Conservation (phyloP, 1,284 basidiomycete species). For the Mycosarcoma mackinlayi region DNA sequence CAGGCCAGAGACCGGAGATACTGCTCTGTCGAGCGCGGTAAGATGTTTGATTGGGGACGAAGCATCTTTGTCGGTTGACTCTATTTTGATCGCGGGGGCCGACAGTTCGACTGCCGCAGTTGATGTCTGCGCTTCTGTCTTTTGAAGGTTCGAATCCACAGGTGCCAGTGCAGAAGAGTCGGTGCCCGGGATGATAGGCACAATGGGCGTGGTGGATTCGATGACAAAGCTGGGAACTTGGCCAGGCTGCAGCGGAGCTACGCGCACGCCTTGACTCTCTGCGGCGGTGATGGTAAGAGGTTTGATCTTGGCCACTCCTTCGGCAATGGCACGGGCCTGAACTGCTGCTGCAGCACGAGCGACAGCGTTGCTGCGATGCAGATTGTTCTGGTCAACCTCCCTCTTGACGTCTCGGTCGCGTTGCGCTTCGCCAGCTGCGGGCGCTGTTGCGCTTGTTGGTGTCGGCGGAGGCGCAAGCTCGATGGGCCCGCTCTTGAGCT, state of each 20-base stretch:
- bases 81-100: constrained; percentile 18
- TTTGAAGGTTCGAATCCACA: not conserved
- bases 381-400: constrained; percentile 23
- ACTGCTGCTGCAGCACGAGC: constrained; percentile 40
- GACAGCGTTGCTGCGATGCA: constrained; percentile 41
- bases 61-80: constrained; percentile 14
- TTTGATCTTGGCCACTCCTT: constrained; percentile 41
- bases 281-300: constrained; percentile 43
- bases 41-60: constrained; percentile 14
- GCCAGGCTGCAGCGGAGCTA: constrained; percentile 45
- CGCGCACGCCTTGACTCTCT: constrained; percentile 39
- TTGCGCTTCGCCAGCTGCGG: constrained; percentile 30
- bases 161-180: not conserved
- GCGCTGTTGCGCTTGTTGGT: constrained; percentile 32
- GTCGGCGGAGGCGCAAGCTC: constrained; percentile 46
- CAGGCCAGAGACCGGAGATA: constrained; percentile 40
- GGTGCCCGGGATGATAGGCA: constrained; percentile 9
- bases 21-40: constrained; percentile 28
- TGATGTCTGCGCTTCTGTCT: not conserved
- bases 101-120: not conserved
- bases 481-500: constrained; percentile 32
- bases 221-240: constrained; percentile 51
- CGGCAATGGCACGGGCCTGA: constrained; percentile 33
- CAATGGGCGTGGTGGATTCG: constrained; percentile 32
- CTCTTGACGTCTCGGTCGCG: constrained; percentile 38